Evolutionary conservation across 1,284 basidiomycete genomes (phyloP).

Genomic region (Coniferiporia sulphurascens): DNA sequence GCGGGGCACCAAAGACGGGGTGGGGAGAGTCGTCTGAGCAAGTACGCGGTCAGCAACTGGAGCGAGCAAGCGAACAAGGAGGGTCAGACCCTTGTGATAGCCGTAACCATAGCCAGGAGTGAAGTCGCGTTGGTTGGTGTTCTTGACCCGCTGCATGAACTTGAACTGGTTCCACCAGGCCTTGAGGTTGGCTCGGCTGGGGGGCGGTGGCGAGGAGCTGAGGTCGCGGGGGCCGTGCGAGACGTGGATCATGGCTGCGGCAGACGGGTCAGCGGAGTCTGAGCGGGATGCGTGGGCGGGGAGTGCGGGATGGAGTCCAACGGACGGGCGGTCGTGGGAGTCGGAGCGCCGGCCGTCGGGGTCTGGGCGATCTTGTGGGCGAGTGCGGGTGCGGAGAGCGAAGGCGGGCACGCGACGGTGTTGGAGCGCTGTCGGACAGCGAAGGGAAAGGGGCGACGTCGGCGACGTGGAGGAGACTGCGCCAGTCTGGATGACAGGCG

Average conservation of each 20-base stretch:
- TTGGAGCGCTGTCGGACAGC: slow-evolving; percentile 1
- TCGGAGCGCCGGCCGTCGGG: background rate
- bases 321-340: background rate
- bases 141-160: slow-evolving; percentile 53
- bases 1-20: slow-evolving; percentile 81
- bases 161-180: slow-evolving; percentile 83
- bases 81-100: slow-evolving; percentile 28
- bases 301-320: background rate
- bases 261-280: background rate
- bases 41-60: slow-evolving; percentile 11
- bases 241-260: background rate
- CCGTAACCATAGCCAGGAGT: slow-evolving; percentile 12
- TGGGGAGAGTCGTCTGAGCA: slow-evolving; percentile 29
- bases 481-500: background rate
- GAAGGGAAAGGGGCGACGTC: slow-evolving; percentile 6
- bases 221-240: background rate
- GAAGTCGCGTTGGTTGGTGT: slow-evolving; percentile 27
- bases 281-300: background rate
- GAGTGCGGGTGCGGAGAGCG: background rate
- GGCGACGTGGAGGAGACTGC: slow-evolving; percentile 6
- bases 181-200: slow-evolving; percentile 63
- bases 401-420: slow-evolving; percentile 1
- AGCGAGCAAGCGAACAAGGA: slow-evolving; percentile 4
- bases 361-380: background rate
- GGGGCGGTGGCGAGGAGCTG: slow-evolving; percentile 28